Base-by-base conservation (phyloP, 768 basidiomycete genomes). In the Agrocybe praecox region DNA sequence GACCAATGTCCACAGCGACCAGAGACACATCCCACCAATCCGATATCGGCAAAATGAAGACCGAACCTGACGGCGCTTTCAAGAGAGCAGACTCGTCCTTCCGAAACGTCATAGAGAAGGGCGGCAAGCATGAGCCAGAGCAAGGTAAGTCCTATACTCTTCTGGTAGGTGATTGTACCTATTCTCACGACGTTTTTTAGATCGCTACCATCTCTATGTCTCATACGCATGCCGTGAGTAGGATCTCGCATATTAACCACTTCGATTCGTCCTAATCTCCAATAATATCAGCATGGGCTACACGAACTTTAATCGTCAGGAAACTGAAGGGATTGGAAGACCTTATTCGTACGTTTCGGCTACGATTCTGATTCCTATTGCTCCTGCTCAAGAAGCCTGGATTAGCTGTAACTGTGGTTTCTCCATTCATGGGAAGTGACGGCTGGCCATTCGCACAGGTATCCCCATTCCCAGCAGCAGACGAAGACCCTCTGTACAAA, bases 271-370 rank as follows among this genome's bases (percentile, higher is more conserved):
- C n/a, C n/a, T 40, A n/a, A 40, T 4, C 6, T 12, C 36, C 11
- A 23, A 33, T 46, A 46, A 15, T n/a, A 53, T 17, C 45, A 92
- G 90, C 96, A 9, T 98, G 96, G 96, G 96, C 96, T 0, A 93
- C 94, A 23, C 82, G 96, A 62, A 84, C 95, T 5, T 76, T 97
- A 58, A 97, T 98, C 64, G 79, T 89, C 4, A 82, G 96, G 62
- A 87, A 94, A 72, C 81, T 98, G 64, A 99, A 99, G 71, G 95
- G 96, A 1, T 79, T 99, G 22, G 90, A 98, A 61, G 80, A 88
- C 22, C 74, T 92, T 58, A 84, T 99, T 57, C 77, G 94, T 92
- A 61, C 5, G 36, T 68, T 89, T 76, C 22, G 32, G 34, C 12
- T 18, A n/a, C 19, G n/a, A 14, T 10, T 40, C 36, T 14, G 4